These are phyloP conservation scores for Hymenoscyphus fraxineus DNA, from an alignment of 2,329 filamentous ascomycete genomes.

Conservation along the genomic window DNA sequence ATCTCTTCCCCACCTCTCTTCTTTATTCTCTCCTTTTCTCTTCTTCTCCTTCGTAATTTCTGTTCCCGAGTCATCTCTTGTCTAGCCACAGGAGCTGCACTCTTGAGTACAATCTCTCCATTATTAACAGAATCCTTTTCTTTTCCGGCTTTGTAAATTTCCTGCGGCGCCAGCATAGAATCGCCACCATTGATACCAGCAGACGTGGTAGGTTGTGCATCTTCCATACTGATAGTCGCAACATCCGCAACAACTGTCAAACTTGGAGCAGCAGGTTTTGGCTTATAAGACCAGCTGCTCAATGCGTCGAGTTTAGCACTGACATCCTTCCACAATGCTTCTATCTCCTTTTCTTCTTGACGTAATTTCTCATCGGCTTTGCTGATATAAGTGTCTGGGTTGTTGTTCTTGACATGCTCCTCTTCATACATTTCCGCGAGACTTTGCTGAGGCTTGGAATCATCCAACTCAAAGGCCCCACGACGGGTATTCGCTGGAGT, in stretches of 20 bases:
- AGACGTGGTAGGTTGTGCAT: constrained; percentile 81
- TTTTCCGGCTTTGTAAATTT: constrained; percentile 81
- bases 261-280: constrained; percentile 74
- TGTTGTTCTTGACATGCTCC: constrained; percentile 74
- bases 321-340: constrained; percentile 77
- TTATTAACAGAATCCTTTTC: constrained; percentile 51
- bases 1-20: constrained; percentile 56
- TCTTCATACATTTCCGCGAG: constrained; percentile 93
- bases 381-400: constrained; percentile 76
- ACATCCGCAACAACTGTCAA: constrained; percentile 87
- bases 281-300: constrained; percentile 92
- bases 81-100: constrained; percentile 70
- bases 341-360: constrained; percentile 79
- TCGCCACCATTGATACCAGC: constrained; percentile 65
- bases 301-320: constrained; percentile 79
- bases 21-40: constrained; percentile 80
- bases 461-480: constrained; percentile 70
- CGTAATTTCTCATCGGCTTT: constrained; percentile 76
- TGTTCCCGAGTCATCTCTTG: constrained; percentile 89
- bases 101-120: constrained; percentile 73
- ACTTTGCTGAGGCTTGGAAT: constrained; percentile 80
- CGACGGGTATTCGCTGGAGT: constrained; percentile 59
- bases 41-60: constrained; percentile 68
- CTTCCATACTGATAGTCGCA: constrained; percentile 90
- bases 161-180: constrained; percentile 85